Evolutionary conservation across 2,329 filamentous ascomycete species (phyloP), one percentile per base, ranked within the genome.

Genomic region (Phaeosphaeria sp.): DNA sequence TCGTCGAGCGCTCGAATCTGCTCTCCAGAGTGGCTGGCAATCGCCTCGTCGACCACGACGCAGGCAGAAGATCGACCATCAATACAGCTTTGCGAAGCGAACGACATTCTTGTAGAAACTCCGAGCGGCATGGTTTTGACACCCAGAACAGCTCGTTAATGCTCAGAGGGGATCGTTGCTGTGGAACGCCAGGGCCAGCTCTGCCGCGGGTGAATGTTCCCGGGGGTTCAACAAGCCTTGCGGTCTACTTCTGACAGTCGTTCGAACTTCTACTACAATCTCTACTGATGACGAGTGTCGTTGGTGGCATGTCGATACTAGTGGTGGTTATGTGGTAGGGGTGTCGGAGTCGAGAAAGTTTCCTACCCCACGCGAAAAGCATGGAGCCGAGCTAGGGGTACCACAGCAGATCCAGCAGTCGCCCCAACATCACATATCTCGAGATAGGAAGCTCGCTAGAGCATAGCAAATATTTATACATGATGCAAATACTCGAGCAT

Each of bases 331-430:
- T 54, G 55, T 55, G 51, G 46, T 50, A 47, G 43, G 43, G 57
- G 50, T 39, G 46, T 30, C 25, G 44, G 20, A 44, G 48, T 55
- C 33, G 27, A 42, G 44, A 49, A 54, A 52, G 43, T 36, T 27
- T 5, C 25, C 9, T 54, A 58, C 54, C 53, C 53, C 62, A 62
- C 57, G 46, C n/a, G 21, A 54, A 59, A 46, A 46, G 43, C 39
- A 50, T 50, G 44, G 48, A 43, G 41, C 46, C 43, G 44, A 48
- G 25, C 54, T 50, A 56, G 50, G 54, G 49, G 54, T 36, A 39
- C 25, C 43, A 46, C 20, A 48, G 46, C 43, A 44, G 52, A 48
- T 47, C 48, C 42, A 50, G 15, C 46, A 9, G 5, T 27, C 9
- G 25, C 25, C 9, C 25, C 25, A 27, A 52, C 50, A 42, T 39